Evolutionary conservation across 768 basidiomycete genomes (phyloP).

Genomic region (Termitomyces sp.): DNA sequence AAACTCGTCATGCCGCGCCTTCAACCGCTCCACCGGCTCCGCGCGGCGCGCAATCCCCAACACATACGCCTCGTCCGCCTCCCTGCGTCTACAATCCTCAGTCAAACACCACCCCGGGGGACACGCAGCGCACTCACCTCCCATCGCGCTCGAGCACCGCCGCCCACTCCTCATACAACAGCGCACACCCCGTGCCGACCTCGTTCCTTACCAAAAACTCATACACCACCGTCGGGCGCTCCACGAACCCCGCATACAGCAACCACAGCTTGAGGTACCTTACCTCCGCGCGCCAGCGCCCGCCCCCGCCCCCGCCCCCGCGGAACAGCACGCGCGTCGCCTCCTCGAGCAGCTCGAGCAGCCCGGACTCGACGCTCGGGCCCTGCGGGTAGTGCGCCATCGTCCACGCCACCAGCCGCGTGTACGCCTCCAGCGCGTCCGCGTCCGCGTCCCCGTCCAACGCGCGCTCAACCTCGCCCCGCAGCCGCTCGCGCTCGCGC

Average conservation of each 20-base stretch:
- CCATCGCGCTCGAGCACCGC: conserved; percentile 76
- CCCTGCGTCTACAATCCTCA: too few species aligned
- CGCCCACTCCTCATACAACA: conserved; percentile 93
- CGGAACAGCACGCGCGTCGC: conserved; percentile 76
- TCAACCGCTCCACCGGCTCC: conserved; percentile 72
- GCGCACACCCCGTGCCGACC: conserved; percentile 73
- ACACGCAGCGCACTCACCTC: conserved; percentile 50
- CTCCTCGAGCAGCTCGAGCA: conserved; percentile 90
- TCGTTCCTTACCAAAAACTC: conserved; percentile 87
- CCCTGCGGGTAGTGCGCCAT: conserved; percentile 94
- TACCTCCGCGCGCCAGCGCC: conserved; percentile 71
- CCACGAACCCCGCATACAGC: conserved; percentile 88
- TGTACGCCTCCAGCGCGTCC: conserved; percentile 84
- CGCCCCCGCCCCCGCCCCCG: conserved; percentile 58
- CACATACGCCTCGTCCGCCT: conserved; percentile 87
- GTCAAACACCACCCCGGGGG: too few species aligned
- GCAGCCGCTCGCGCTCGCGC: too few species aligned
- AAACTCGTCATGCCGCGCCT: conserved; percentile 76
- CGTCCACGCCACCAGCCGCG: conserved; percentile 84
- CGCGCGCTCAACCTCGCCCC: too few species aligned
- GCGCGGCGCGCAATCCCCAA: conserved; percentile 86
- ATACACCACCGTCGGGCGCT: conserved; percentile 84
- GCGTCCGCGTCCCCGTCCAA: too few species aligned
- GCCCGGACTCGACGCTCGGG: conserved; percentile 79
- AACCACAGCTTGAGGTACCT: conserved; percentile 94